Evolutionary conservation across 2,329 filamentous ascomycete genomes (phyloP), one percentile per base, ranked within the genome.

Genomic region (Ascochyta lentis): DNA sequence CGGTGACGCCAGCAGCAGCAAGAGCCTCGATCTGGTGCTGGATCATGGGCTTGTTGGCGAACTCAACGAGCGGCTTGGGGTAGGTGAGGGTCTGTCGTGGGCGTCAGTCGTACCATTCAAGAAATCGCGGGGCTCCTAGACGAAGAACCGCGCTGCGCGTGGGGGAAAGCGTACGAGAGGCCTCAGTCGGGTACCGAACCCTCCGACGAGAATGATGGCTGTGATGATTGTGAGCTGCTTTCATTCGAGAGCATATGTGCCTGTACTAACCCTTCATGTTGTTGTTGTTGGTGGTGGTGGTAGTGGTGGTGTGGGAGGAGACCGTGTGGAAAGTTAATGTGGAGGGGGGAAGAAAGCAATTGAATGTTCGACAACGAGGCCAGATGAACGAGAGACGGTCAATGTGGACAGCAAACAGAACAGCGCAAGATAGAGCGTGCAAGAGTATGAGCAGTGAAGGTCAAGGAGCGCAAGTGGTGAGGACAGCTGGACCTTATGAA

Each of bases 1-100:
- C 93, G 60, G 92, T 98, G 64, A 98, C 95, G 77, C 94, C 94
- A 56, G 92, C 94, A 58, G 88, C 89, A 67, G 95, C 94, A 67
- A 99, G 86, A 65, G 92, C 92, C 81, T 97, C 92, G 70, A 99
- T 91, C 81, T 99, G 94, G 81, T 98, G 94, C 73, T 96, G 85
- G 78, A 99, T 98, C 94, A 99, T 99, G 76, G 93, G 95, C 81
- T 95, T 94, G 86, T 99, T 99, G 75, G 87, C 92, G 75, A 99
- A 99, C 81, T 99, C 94, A 73, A 99, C 95, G 67, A 99, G 86
- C 65, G 95, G 94, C 81, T 98, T 99, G 60, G 94, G 94, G 66
- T 97, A 90, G 47, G 95, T 97, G 75, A 99, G 87, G 70, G 94
- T 99, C 92, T 96, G 60, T 61, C 64, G 50, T 57, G 49, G 59